Evolutionary conservation across 208 protist genomes (phyloP), one percentile per base, ranked within the genome.

Genomic region (Spongospora subterranea): DNA sequence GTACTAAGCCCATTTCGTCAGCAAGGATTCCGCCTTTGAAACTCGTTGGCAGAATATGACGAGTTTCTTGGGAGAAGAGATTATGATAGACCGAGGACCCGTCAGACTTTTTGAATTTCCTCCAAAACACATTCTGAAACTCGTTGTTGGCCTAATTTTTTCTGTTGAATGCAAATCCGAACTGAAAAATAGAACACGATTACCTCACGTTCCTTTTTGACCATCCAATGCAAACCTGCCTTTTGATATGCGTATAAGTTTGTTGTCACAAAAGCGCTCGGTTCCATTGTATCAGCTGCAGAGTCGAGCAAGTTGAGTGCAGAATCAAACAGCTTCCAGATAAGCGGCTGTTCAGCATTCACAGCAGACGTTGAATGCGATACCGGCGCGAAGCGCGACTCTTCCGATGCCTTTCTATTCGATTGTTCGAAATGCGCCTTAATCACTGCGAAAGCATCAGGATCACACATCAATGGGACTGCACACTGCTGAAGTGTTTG

Each of bases 1-100:
- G 46, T 90, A 90, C 88, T 39, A 91, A 32, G 11, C 89, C 89
- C 89, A 91, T 91, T 91, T 91, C 89, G 45, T 91, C 89, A 64
- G 89, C 89, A 6, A 91, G 50, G 40, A 91, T 91, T 1, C 89
- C 89, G 29, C 89, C 89, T 35, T 82, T 82, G 71, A 82, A 82
- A 35, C 71, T n/a, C 11, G 71, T 82, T 82, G 71, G 71, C 71
- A 82, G 35, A 6, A 45, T 35, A 43, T 6, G 11, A 6, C 17
- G 17, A 6, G 71, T 39, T 35, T 82, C 71, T 13, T 82, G 35
- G 11, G 71, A 40, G 35, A 82, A 43, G 71, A 82, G 13, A n/a
- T 82, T 82, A 43, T 82, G 71, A 35, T 82, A 82, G 50, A 60
- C 50, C 17, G 35, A 6, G 71, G n/a, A 6, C 6, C 71, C 71